Evolutionary conservation across 1,284 basidiomycete genomes (phyloP), one percentile per base, ranked within the genome.

Genomic region (Austroboletus novae-zelandiae): DNA sequence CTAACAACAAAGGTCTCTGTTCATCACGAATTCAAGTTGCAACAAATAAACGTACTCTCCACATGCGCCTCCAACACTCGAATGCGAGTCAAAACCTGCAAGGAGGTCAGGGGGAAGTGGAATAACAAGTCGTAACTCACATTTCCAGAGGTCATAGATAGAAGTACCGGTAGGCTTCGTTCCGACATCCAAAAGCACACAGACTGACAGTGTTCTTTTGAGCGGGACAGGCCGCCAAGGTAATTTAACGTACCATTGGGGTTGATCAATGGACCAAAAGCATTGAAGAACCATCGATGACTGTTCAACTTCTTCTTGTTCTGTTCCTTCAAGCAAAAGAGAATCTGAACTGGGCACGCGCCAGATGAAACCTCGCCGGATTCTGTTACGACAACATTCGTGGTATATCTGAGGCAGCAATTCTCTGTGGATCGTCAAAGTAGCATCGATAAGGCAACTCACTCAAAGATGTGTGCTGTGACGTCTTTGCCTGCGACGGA

Each of bases 221-320:
- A 53, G 40, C 32, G 10, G 23, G 10, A 40, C 18, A 36, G 31
- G 17, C 3, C 3, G 29, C 3, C 4, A 6, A 8, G 34, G 31
- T 20, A 60, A 45, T 45, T 36, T 20, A 17, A 42, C 74, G 44
- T 47, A 85, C 86, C 85, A 59, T 91, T 89, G 25, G 90, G 90
- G 45, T 88, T 85, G 66, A 95, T 79, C 47, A 96, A 78, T 25
- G 91, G 87, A 14, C 92, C 92, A 58, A 98, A 91, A 0, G 92
- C 94, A 64, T 98, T 97, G 81, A 98, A 98, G 73, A 98, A 94
- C 95, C 95, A 98, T 40, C 95, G 83, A 63, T 94, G 91, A 63
- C 84, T 89, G 74, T 94, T 94, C 55, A 94, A 73, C 66, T 95
- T 95, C 79, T 94, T 95, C 82, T 94, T 91, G 77, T 96, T 97